These are phyloP conservation scores for Talaromyces sp. DNA, from an alignment of 2,329 filamentous ascomycete genomes.

Conservation along the genomic window DNA sequence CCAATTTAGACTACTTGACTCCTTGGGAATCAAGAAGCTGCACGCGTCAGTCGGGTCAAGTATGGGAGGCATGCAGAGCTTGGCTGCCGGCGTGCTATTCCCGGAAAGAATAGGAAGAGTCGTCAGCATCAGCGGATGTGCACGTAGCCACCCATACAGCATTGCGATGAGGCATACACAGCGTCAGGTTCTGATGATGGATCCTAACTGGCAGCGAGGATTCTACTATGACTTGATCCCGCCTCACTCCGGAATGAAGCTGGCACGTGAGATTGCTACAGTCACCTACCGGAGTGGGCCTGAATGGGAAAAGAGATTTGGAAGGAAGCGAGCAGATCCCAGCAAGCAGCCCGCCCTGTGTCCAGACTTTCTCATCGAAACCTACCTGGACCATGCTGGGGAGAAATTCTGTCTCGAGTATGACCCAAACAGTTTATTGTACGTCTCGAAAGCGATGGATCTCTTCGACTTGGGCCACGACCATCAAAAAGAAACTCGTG, in stretches of 20 bases:
- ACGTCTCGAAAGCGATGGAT: slow-evolving; percentile 98
- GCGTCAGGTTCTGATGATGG: slow-evolving; percentile 97
- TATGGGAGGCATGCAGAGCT: slow-evolving; percentile 98
- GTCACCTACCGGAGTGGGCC: slow-evolving; percentile 95
- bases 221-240: slow-evolving; percentile 89
- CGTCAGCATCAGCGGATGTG: slow-evolving; percentile 88
- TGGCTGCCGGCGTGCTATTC: slow-evolving; percentile 80
- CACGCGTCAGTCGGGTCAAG: slow-evolving; percentile 92
- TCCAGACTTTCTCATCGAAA: slow-evolving; percentile 95
- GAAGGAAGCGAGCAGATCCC: slow-evolving; percentile 77
- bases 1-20: slow-evolving; percentile 84
- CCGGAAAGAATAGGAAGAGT: slow-evolving; percentile 76
- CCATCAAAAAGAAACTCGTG: slow-evolving; percentile 60
- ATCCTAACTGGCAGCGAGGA: slow-evolving; percentile 91
- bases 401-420: slow-evolving; percentile 98
- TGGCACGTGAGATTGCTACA: slow-evolving; percentile 93
- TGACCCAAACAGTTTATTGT: slow-evolving; percentile 90
- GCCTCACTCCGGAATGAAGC: slow-evolving; percentile 95
- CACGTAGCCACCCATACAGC: slow-evolving; percentile 91
- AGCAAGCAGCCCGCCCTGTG: slow-evolving; percentile 87
- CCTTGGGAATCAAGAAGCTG: slow-evolving; percentile 69
- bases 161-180: slow-evolving; percentile 99
- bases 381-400: slow-evolving; percentile 93
- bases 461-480: slow-evolving; percentile 82
- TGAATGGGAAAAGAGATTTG: slow-evolving; percentile 96